A percentile compares a stretch with the other conserved stretches of the same genome.
Conservation (phyloP, 2,329 filamentous ascomycete species). For the Fusarium annulatum region DNA sequence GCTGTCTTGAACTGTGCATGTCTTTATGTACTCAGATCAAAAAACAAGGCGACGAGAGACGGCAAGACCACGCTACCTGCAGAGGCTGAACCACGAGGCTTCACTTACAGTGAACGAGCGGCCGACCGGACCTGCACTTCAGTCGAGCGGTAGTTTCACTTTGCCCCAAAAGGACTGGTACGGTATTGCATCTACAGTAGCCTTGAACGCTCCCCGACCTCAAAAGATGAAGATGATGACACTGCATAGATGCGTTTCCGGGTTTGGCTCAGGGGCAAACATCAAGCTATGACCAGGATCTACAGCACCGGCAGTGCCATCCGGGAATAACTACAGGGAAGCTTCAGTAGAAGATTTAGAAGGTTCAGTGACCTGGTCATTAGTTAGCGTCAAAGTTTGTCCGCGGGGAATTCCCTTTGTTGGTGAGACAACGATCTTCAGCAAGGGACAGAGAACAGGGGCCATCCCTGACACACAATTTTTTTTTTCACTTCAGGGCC, state of each 20-base stretch:
- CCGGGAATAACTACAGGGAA: conserved; percentile 20
- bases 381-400: conserved; percentile 15
- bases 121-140: not conserved
- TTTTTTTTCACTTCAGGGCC: not conserved
- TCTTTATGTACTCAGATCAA: too few species aligned
- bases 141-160: not conserved
- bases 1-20: not conserved
- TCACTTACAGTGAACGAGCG: not conserved
- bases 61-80: not conserved
- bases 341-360: not conserved
- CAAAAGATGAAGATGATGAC: not conserved
- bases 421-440: conserved; percentile 34
- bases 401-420: not conserved
- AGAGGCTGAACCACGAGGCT: not conserved
- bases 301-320: not conserved
- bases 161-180: not conserved
- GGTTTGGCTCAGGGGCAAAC: not conserved
- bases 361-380: not conserved
- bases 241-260: not conserved
- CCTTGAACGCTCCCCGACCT: not conserved
- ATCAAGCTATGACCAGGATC: conserved; percentile 1
- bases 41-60: not conserved
- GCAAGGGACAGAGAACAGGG: conserved; percentile 12
- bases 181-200: not conserved
- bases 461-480: not conserved